phyloP scores from a whole-genome alignment of 495 filamentous ascomycete species.

The Usnea hakonensis region DNA sequence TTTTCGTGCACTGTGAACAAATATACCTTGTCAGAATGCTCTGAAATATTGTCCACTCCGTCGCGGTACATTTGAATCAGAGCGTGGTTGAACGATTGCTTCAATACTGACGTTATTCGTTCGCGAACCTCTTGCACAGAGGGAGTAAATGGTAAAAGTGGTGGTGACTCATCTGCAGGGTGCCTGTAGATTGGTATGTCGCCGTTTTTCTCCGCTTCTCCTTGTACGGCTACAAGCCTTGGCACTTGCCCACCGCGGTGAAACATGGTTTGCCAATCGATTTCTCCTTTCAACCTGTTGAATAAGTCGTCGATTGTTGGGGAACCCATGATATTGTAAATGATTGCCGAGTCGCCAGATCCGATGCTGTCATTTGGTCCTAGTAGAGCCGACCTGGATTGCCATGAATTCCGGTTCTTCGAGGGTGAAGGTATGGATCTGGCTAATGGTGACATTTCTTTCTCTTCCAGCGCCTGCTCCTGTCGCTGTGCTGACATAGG shows the following conservation, averaged over 20 bases:
- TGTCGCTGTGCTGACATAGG: background rate
- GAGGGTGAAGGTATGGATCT: background rate
- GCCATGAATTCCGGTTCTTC: slow-evolving; percentile 10
- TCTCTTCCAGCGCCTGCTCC: background rate
- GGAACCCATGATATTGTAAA: slow-evolving; percentile 58
- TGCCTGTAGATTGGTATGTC: slow-evolving; percentile 88
- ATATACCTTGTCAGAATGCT: slow-evolving; percentile 77
- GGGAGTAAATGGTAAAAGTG: slow-evolving; percentile 64
- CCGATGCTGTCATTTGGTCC: slow-evolving; percentile 46
- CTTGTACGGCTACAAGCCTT: slow-evolving; percentile 87
- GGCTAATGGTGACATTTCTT: background rate
- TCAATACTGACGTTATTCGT: slow-evolving; percentile 57
- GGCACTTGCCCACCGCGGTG: slow-evolving; percentile 90
- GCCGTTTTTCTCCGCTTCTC: slow-evolving; percentile 59
- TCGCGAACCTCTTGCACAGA: slow-evolving; percentile 60
- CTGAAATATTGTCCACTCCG: slow-evolving; percentile 90
- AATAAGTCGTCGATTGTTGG: slow-evolving; percentile 62
- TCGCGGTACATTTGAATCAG: slow-evolving; percentile 88
- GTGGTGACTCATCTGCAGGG: slow-evolving; percentile 83
- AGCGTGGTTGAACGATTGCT: slow-evolving; percentile 84
- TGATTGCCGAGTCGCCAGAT: slow-evolving; percentile 73
- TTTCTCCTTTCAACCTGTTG: slow-evolving; percentile 51
- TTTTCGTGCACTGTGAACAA: background rate
- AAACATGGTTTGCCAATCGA: slow-evolving; percentile 86
- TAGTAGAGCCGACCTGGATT: slow-evolving; percentile 20